These are phyloP conservation scores for Pseudogymnoascus sp. DNA, from an alignment of 2,329 filamentous ascomycete genomes.

Conservation along the genomic window DNA sequence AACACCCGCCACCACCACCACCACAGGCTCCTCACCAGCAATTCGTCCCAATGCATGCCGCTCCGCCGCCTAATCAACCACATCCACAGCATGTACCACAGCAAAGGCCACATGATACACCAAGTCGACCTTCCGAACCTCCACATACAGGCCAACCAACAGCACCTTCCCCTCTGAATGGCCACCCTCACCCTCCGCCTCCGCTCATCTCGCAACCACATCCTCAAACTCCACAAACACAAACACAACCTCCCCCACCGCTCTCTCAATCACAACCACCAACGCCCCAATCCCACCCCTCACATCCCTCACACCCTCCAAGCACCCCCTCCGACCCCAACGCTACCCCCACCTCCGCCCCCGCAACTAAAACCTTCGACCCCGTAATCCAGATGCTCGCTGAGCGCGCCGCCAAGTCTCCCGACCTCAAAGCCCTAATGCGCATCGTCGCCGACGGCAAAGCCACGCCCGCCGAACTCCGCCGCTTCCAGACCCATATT, in stretches of 20 bases:
- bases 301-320: slow-evolving; percentile 7
- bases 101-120: slow-evolving; percentile 22
- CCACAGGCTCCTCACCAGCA: slow-evolving; percentile 18
- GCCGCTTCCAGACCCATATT: slow-evolving; percentile 71
- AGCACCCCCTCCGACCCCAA: slow-evolving; percentile 2
- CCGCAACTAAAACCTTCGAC: slow-evolving; percentile 43
- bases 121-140: slow-evolving; percentile 7
- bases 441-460: slow-evolving; percentile 71
- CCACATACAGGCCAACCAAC: neutral
- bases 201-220: neutral
- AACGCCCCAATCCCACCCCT: neutral
- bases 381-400: slow-evolving; percentile 76
- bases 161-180: slow-evolving; percentile 21
- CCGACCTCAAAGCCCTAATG: slow-evolving; percentile 69
- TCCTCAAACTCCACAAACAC: slow-evolving; percentile 16
- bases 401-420: slow-evolving; percentile 64
- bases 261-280: slow-evolving; percentile 12
- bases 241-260: slow-evolving; percentile 13
- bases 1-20: slow-evolving; percentile 32
- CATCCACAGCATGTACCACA: slow-evolving; percentile 14
- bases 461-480: slow-evolving; percentile 61
- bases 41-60: slow-evolving; percentile 47
- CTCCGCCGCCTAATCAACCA: slow-evolving; percentile 13
- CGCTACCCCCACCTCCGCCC: slow-evolving; percentile 14
- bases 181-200: slow-evolving; percentile 20